Base-by-base conservation (phyloP, 2,329 filamentous ascomycete genomes). In the Aureobasidium melanogenum region DNA sequence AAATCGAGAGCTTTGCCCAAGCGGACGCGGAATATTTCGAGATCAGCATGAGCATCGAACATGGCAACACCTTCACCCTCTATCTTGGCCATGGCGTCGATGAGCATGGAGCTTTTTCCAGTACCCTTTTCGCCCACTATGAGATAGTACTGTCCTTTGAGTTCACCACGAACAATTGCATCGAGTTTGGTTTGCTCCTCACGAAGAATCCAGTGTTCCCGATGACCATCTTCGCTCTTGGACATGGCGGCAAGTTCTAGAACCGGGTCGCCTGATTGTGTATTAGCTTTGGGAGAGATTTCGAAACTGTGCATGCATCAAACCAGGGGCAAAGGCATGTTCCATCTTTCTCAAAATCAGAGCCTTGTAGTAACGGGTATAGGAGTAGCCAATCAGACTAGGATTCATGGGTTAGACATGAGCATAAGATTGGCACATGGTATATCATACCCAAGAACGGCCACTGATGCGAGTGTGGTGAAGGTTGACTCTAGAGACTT, bases 51-150 rank as follows among this genome's bases (percentile, higher is more conserved):
- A 0, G 93, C 92, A 75, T 99, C 94, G 69, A 97, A 89, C 90
- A 99, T 96, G 66, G 92, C 88, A 47, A 93, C 87, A 24, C 90
- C 90, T 63, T 94, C 88, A 4, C 91, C 94, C 64, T 96, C 84
- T 61, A 92, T 87, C 73, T 95, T 95, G 59, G 87, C 86, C 93
- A 99, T 99, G 9, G 91, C 90, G 71, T 97, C 91, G 22, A 99
- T 81, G 69, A 99, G 77, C 94, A 99, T 97, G 66, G 89, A 95
- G 63, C 89, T 95, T 78, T 99, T 99, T 7, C 94, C 94, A 0
- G 90, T 95, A 5, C 94, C 94, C 76, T 99, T 97, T 71, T 97
- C 94, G 47, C 94, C 94, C 50, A 97, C 85, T 2, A 99, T 79
- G 2, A 99, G 81, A 73, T 94, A 89, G 70, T 99, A 99, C 70